Evolutionary conservation across 2,329 filamentous ascomycete genomes (phyloP), one percentile per base, ranked within the genome.

Genomic region (Aspergillus latus): DNA sequence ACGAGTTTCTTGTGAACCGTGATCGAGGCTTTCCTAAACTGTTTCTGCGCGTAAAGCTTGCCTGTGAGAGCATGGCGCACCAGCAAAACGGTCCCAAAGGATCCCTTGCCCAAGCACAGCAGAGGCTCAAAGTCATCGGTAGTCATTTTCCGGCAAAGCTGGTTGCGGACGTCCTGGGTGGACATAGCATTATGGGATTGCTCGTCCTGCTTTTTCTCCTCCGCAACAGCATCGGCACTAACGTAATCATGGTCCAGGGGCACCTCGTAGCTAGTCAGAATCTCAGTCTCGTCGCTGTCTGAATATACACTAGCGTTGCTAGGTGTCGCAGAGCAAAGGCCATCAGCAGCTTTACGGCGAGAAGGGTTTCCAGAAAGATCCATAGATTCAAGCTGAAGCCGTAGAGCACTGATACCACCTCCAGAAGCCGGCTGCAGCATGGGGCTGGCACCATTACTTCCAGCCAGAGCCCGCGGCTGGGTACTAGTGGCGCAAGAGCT

Each of bases 1-100:
- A 99, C 86, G 32, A 97, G 84, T 72, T 92, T 92, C 81, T 96
- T 97, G 76, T 97, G 92, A 40, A 99, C 90, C 0, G 92, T 91
- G 52, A 99, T 80, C 7, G 92, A 96, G 0, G 95, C 94, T 77
- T 99, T 99, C 73, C 92, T 94, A 77, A 99, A 94, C 75, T 97
- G 93, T 79, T 99, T 99, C 78, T 99, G 95, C 0, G 94, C 95
- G 69, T 92, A 99, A 4, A 99, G 83, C 43, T 90, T 87, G 42
- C 94, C 94, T 1, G 92, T 97, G 30, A 85, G 78, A 49, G 85
- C 86, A 76, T 99, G 93, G 76, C 92, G 94, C 59, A 99, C 95
- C 29, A 99, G 82, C 45, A 96, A 79, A 9, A 99, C 95, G 0
- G 93, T 99, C 36, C 94, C 94, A 71, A 94, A 99, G 11, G 94